Conservation (phyloP, 78 protist genomes). For the Pigoraptor vietnamica region DNA sequence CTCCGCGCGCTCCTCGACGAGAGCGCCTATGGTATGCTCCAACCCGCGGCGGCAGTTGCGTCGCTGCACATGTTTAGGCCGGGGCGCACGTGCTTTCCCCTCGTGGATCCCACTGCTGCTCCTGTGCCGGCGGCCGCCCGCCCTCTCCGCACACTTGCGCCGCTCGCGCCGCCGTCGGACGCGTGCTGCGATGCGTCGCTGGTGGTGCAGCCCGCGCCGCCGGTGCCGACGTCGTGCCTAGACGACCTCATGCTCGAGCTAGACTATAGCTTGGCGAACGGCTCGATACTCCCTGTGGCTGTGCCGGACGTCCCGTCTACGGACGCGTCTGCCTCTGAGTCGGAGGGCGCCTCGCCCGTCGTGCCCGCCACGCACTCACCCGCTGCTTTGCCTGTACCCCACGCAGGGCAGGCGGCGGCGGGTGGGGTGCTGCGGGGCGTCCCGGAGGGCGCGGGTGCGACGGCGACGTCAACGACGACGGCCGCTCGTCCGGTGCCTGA, state of each 20-base stretch:
- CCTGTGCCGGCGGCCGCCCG: not conserved
- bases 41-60: not conserved
- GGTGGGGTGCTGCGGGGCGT: not conserved
- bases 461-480: not conserved
- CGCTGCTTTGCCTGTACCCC: not conserved
- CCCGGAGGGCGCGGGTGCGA: no score
- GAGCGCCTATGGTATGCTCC: not conserved
- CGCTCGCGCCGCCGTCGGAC: not conserved
- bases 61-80: not conserved
- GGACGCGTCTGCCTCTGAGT: not conserved
- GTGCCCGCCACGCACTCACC: not conserved
- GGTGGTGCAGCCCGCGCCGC: not conserved
- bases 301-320: not conserved
- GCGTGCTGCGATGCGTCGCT: no score
- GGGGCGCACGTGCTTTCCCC: not conserved
- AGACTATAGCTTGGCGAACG: not conserved
- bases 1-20: not conserved
- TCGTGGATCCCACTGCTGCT: not conserved
- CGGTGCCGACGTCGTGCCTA: not conserved
- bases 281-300: not conserved
- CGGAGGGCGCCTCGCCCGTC: not conserved
- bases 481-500: not conserved
- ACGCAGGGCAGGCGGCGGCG: not conserved
- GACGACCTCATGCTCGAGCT: not conserved
- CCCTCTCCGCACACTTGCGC: not conserved